Percentiles rank a stretch among this genome's conserved stretches.
phyloP scores from a whole-genome alignment of 768 basidiomycete species.

The Suillus hirtellus region DNA sequence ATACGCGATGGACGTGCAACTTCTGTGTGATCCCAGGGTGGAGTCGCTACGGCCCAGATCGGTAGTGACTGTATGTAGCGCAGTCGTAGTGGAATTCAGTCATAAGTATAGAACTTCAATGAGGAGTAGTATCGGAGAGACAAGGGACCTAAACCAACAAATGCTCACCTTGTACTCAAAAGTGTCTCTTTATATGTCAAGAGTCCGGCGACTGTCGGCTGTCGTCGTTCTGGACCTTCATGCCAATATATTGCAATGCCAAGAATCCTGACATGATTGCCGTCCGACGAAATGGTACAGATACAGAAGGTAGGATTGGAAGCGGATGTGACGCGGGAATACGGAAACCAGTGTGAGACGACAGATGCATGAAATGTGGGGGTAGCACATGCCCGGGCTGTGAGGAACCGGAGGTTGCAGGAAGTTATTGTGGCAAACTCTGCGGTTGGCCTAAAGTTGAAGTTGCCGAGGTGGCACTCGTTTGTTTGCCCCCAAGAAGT shows the following conservation, averaged over 20 bases:
- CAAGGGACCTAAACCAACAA: not conserved
- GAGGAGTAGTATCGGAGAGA: not conserved
- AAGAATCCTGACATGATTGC: not conserved
- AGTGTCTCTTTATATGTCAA: too few species aligned
- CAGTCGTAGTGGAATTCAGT: not conserved
- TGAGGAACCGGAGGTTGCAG: too few species aligned
- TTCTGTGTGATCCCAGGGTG: too few species aligned
- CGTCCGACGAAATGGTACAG: not conserved
- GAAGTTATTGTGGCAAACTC: too few species aligned
- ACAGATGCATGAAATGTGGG: too few species aligned
- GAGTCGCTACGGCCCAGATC: not conserved
- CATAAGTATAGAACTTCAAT: not conserved
- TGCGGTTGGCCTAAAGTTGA: too few species aligned
- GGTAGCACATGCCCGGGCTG: too few species aligned
- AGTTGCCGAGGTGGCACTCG: too few species aligned
- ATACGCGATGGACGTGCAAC: not conserved
- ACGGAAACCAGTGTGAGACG: too few species aligned
- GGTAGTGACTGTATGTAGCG: not conserved
- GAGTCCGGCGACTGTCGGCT: not conserved
- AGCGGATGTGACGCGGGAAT: too few species aligned
- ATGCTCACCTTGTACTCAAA: not conserved
- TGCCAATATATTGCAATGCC: not conserved
- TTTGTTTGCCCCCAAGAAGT: not conserved
- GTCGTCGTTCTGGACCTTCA: not conserved
- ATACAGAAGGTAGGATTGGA: not conserved